A percentile compares a stretch with the other conserved stretches of the same genome.
These are phyloP conservation scores for Buddleja alternifolia DNA, from an alignment of 257 asterid species.

Conservation along the genomic window DNA sequence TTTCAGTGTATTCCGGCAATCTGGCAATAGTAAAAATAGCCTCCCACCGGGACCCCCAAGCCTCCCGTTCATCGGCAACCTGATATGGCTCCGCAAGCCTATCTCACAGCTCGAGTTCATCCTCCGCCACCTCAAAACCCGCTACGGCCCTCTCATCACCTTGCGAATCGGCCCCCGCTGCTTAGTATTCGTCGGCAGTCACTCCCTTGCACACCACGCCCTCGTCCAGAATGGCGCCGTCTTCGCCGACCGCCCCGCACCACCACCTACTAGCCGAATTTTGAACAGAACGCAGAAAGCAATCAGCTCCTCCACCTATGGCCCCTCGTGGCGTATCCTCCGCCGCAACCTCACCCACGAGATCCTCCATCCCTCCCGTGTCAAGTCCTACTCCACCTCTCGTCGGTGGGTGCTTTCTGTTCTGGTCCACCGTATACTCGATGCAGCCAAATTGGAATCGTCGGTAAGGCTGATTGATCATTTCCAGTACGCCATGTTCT, in stretches of 20 bases:
- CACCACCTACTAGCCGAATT: slow-evolving; percentile 24
- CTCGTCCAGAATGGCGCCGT: slow-evolving; percentile 50
- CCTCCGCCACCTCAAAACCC: no score
- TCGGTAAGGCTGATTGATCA: no score
- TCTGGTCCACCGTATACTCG: slow-evolving; percentile 33
- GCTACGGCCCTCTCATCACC: slow-evolving; percentile 50
- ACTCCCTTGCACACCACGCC: no score
- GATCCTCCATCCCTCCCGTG: slow-evolving; percentile 46
- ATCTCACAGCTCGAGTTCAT: slow-evolving; percentile 40
- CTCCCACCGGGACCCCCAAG: slow-evolving; percentile 50
- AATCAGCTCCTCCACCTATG: slow-evolving; percentile 40
- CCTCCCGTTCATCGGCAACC: slow-evolving; percentile 40
- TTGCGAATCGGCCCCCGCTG: slow-evolving; percentile 32
- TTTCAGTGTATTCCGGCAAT: slow-evolving; percentile 18
- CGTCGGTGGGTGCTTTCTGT: slow-evolving; percentile 43
- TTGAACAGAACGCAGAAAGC: slow-evolving; percentile 21
- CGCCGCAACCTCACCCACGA: slow-evolving; percentile 55
- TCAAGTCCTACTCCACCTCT: slow-evolving; percentile 40
- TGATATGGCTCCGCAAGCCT: slow-evolving; percentile 41
- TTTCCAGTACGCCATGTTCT: slow-evolving; percentile 68
- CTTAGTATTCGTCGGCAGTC: slow-evolving; percentile 40
- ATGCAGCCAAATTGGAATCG: slow-evolving; percentile 25
- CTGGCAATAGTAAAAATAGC: no score
- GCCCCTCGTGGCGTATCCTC: slow-evolving; percentile 55
- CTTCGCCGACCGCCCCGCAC: slow-evolving; percentile 49